Evolutionary conservation across 2,329 filamentous ascomycete species (phyloP), one percentile per base, ranked within the genome.

Genomic region (Talaromyces piceae): DNA sequence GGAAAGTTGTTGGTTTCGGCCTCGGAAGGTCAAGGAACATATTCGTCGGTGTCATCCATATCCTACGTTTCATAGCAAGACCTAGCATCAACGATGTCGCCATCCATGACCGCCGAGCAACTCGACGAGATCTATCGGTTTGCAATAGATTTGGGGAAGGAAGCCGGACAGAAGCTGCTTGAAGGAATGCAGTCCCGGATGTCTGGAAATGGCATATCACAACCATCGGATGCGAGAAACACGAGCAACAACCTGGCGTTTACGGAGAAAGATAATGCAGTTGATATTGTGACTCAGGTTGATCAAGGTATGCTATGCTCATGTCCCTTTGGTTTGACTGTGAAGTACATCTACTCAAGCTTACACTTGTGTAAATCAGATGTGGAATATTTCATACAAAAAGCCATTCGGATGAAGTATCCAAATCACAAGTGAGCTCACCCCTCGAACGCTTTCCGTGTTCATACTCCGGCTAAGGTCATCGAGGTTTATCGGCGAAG

Each of bases 241-340:
- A 60, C 62, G 13, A 65, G 53, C 47, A 61, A 45, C 39, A 52
- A 65, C 41, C 67, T 75, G 54, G 59, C 60, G 1, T 75, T 78
- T 50, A 69, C 74, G 6, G 84, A 89, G 67, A 91, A 91, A 65
- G 82, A 87, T 57, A 88, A 80, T 62, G 78, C 85, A 1, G 86
- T 90, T 9, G 87, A 90, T 64, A 80, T 90, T 55, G 86, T 90
- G 18, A 90, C 86, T 8, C 80, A 88, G 68, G 86, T 84, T 0
- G 86, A 90, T 63, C 78, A 86, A 68, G 83, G 84, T 86, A n/a
- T n/a, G n/a, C n/a, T n/a, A n/a, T n/a, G n/a, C n/a, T 67, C 61
- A 47, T 49, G 20, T 47, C 25, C 28, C 16, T 33, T 5, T 18
- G 13, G 16, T 23, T 26, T n/a, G n/a, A n/a, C n/a, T n/a, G n/a